Percentiles rank a stretch among this genome's conserved stretches.
Conservation (phyloP, 768 basidiomycete species). For the Lactarius indigo region DNA sequence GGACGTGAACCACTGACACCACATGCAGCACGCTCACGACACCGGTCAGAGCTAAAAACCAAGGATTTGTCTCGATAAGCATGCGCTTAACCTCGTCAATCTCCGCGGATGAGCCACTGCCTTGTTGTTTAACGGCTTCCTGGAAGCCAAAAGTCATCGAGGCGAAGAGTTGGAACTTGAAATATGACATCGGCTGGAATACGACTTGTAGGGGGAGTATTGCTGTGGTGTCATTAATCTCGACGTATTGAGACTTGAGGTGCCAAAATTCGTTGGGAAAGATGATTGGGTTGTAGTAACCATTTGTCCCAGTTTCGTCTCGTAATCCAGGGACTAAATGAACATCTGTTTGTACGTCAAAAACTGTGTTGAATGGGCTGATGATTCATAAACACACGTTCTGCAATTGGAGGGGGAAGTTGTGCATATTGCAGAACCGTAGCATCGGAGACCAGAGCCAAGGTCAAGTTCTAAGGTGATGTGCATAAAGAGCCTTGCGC, state of each 20-base stretch:
- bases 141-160: slow-evolving; percentile 84
- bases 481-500: slow-evolving; percentile 11
- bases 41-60: slow-evolving; percentile 80
- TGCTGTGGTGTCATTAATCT: slow-evolving; percentile 82
- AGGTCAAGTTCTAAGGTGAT: slow-evolving; percentile 68
- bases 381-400: slow-evolving; percentile 47
- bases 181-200: slow-evolving; percentile 80
- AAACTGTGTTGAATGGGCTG: slow-evolving; percentile 12
- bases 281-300: slow-evolving; percentile 81
- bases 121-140: slow-evolving; percentile 77
- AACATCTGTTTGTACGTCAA: slow-evolving; percentile 46
- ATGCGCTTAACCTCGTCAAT: slow-evolving; percentile 95
- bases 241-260: slow-evolving; percentile 72
- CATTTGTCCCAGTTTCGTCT: slow-evolving; percentile 61
- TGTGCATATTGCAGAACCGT: slow-evolving; percentile 47
- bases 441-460: slow-evolving; percentile 80
- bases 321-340: slow-evolving; percentile 55
- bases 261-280: slow-evolving; percentile 98
- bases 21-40: slow-evolving; percentile 85
- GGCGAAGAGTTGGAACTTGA: slow-evolving; percentile 86
- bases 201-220: slow-evolving; percentile 75
- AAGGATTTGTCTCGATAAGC: slow-evolving; percentile 85
- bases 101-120: slow-evolving; percentile 59
- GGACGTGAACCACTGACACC: slow-evolving; percentile 50
- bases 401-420: slow-evolving; percentile 55